Evolutionary conservation across 2,329 filamentous ascomycete genomes (phyloP).

Genomic region (Parastagonospora nodorum): DNA sequence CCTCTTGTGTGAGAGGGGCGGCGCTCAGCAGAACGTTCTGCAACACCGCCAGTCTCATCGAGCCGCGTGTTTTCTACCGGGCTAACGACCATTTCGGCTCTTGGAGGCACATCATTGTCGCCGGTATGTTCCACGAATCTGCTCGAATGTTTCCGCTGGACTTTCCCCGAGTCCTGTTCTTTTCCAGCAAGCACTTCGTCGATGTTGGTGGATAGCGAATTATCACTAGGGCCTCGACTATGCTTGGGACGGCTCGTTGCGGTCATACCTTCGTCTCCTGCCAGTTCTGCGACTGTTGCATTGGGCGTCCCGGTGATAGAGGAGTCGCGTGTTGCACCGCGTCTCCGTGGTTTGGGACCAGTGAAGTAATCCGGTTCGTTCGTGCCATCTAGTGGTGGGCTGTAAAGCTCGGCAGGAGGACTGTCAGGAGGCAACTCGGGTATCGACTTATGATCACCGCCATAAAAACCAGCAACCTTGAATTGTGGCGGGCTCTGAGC

Average conservation of each 20-base stretch:
- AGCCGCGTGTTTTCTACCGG: slow-evolving; percentile 1
- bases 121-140: slow-evolving; percentile 3
- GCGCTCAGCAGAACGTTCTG: slow-evolving; percentile 16
- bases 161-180: not conserved
- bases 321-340: slow-evolving; percentile 31
- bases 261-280: slow-evolving; percentile 31
- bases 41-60: not conserved
- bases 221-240: slow-evolving; percentile 33
- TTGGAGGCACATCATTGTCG: not conserved
- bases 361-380: slow-evolving; percentile 35
- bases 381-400: slow-evolving; percentile 28
- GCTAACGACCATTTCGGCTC: slow-evolving; percentile 5
- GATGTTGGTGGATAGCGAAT: slow-evolving; percentile 32
- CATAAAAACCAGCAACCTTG: slow-evolving; percentile 32
- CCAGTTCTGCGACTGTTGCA: slow-evolving; percentile 35
- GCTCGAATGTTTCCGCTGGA: slow-evolving; percentile 4
- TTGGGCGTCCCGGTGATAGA: slow-evolving; percentile 33
- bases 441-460: slow-evolving; percentile 33
- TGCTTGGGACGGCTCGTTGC: slow-evolving; percentile 20
- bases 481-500: slow-evolving; percentile 30
- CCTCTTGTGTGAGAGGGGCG: slow-evolving; percentile 39
- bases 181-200: slow-evolving; percentile 28
- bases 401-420: slow-evolving; percentile 42
- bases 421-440: slow-evolving; percentile 41
- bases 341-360: slow-evolving; percentile 18